Evolutionary conservation across 2,329 filamentous ascomycete species (phyloP), one percentile per base, ranked within the genome.

Genomic region (Exophiala sp.): DNA sequence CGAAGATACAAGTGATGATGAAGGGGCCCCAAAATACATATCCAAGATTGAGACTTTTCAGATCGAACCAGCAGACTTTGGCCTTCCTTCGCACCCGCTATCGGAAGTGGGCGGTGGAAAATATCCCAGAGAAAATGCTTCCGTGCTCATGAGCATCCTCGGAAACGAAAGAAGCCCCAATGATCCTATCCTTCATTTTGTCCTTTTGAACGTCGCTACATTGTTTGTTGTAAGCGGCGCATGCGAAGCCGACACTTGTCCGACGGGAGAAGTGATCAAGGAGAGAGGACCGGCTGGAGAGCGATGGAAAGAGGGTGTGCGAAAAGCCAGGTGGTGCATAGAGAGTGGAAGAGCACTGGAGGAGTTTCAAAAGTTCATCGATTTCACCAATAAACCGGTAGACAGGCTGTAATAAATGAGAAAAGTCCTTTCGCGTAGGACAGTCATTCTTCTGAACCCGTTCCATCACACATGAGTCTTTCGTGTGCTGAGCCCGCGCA

Each of bases 251-350:
- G 87, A 95, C 54, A 80, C 78, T 29, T 95, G 88, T 67, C 89
- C 95, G 64, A 88, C 92, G 65, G 89, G 89, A 0, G 78, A 85
- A 39, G 89, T 96, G 43, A 81, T 95, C 58, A 83, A 75, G 12
- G 91, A 97, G 69, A 78, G 87, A 44, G 92, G 94, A 0, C 91
- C 91, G 4, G 91, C 87, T 9, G 89, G 89, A 11, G 83, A 89
- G 53, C 81, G 92, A 65, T 99, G 94, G 94, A 99, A 95, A 75
- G 92, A 96, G 68, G 94, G 92, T 48, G 83, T 96, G 11, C 79
- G 92, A 64, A 81, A 90, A 68, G 94, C 94, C 12, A 84, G 87
- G 64, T 95, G 89, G 88, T 90, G 90, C 9, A 81, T 99, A 44
- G 82, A 85, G 71, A 96, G 89, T 69, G 91, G 92, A 43, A 84